These are phyloP conservation scores for Salvia miltiorrhiza DNA, from an alignment of 257 asterid genomes.

Conservation along the genomic window DNA sequence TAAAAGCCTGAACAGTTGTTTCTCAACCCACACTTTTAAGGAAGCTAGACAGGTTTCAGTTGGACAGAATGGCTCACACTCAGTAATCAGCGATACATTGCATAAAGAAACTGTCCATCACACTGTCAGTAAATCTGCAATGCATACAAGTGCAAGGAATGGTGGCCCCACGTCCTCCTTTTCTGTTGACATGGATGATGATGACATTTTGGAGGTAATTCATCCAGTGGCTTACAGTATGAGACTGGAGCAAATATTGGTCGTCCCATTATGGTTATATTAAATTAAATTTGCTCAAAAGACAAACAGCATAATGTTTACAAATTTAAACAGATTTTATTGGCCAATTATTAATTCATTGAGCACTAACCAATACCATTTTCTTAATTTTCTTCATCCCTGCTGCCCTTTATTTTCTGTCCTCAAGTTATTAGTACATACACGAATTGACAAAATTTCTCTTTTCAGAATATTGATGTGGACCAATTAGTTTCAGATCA, in stretches of 20 bases:
- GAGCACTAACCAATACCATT: background rate
- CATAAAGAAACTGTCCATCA: constrained; percentile 29
- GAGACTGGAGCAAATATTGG: background rate
- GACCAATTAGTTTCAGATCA: constrained; percentile 73
- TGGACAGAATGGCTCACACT: constrained; percentile 30
- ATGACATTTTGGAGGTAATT: constrained; percentile 80
- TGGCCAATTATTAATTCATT: constrained; percentile 3
- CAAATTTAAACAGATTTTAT: constrained; percentile 5
- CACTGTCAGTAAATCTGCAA: constrained; percentile 31
- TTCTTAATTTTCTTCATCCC: background rate
- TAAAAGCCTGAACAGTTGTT: constrained; percentile 29
- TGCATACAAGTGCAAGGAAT: constrained; percentile 26
- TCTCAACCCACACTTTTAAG: constrained; percentile 28
- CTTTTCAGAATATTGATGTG: constrained; percentile 70
- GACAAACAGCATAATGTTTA: background rate
- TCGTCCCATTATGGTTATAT: background rate
- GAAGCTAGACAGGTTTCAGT: constrained; percentile 33
- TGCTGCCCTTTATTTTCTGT: background rate
- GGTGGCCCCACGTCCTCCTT: constrained; percentile 26
- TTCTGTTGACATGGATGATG: constrained; percentile 54
- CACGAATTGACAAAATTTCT: background rate
- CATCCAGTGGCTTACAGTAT: constrained; percentile 14
- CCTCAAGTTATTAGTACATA: constrained; percentile 11
- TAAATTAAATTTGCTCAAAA: background rate
- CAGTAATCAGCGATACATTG: constrained; percentile 27